Evolutionary conservation across 2,329 filamentous ascomycete genomes (phyloP), one percentile per base, ranked within the genome.

Genomic region (Colletotrichum costaricense): DNA sequence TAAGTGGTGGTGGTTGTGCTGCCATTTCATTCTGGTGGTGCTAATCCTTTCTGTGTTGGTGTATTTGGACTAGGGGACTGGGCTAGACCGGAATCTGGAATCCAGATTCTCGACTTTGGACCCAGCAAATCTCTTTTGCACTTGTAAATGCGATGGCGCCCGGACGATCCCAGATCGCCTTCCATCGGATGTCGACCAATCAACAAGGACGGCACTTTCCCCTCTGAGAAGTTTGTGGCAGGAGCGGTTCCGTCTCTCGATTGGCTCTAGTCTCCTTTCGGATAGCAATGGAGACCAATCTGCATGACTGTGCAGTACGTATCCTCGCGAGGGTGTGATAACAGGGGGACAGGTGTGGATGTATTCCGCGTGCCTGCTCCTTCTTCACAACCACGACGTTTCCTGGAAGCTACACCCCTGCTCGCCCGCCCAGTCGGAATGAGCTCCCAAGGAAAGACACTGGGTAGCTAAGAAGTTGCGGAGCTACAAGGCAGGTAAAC

Each of bases 141-240:
- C 59, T 30, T 49, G 42, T 42, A 59, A 57, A 70, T 72, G 60
- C 59, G 70, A 73, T 60, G 52, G 54, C 59, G 55, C 56, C 60
- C 57, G 60, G 71, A 62, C 71, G 71, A 73, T 73, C 59, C 59
- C 35, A 73, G 67, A 66, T 71, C 66, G 59, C 42, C 60, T 35
- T 57, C 49, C 56, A 24, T 42, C 28, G n/a, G 57, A 49, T 22
- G 8, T 14, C 26, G 38, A 19, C 71, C 71, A 70, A 71, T 69
- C 24, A 42, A 22, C 28, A 24, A 33, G 14, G 54, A 22, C n/a
- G 35, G 22, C 24, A 38, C 67, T 66, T 65, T 71, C 56, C 49
- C 35, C 63, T 71, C 62, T 71, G 46, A 71, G 60, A 58, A 73
- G 55, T 71, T 49, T 62, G 35, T 49, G 55, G 35, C 38, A 63